Evolutionary conservation across 2,329 filamentous ascomycete species (phyloP), one percentile per base, ranked within the genome.

Genomic region (Berkeleyomyces rouxiae): DNA sequence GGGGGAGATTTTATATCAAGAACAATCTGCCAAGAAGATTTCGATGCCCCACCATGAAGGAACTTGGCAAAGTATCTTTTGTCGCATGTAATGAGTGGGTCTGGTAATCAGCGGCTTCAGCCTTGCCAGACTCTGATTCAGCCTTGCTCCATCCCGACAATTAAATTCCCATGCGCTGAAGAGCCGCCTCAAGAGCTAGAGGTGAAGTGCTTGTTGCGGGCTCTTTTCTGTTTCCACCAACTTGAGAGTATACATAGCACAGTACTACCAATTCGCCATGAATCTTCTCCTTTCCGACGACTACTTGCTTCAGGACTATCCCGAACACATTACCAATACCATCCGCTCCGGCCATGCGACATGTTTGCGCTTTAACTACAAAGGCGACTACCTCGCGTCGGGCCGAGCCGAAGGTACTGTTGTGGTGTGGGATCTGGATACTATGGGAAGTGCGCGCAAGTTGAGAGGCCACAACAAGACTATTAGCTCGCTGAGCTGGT

Each of bases 401-500:
- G 93, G 93, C 67, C 86, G 93, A 71, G 88, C 90, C 66, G 93
- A 99, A 75, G 93, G 93, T 67, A 93, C 90, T 4, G 87, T 99
- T 47, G 89, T 95, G 62, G 87, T 99, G 57, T 99, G 95, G 80
- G 93, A 99, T 71, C 83, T 97, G 59, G 95, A 99, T 74, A 99
- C 95, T 7, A 95, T 95, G 79, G 92, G 93, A 44, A 89, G 97
- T 3, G 93, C 93, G 64, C 86, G 90, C 70, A 99, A 97, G 75
- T 78, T 99, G 66, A 84, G 90, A 67, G 93, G 92, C 10, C 93
- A 99, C 74, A 95, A 88, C 59, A 86, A 89, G 70, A 92, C 93
- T 71, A 91, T 99, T 63, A 92, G 95, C 68, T 96, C 89, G 60
- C 74, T 99, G 65, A 95, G 91, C 76, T 99, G 93, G 93, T 96